Conservation (phyloP, 495 filamentous ascomycete species). For the Chaetomium cochliodes region DNA sequence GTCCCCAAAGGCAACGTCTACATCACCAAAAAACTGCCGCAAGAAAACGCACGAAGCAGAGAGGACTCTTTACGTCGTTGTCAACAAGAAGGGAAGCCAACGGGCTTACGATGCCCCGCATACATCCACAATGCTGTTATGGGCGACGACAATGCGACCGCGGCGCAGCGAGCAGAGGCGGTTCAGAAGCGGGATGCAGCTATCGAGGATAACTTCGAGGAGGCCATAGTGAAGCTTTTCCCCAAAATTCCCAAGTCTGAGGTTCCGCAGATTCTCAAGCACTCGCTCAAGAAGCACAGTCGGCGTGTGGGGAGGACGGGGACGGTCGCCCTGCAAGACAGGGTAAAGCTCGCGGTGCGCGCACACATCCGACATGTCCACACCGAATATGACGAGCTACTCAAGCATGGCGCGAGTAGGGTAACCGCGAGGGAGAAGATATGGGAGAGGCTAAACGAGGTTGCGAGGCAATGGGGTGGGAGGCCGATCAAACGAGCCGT, state of each 20-base stretch:
- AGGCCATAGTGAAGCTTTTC: conserved; percentile 32
- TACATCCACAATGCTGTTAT: conserved; percentile 32
- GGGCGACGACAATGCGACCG: conserved; percentile 30
- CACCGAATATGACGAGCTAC: conserved; percentile 39
- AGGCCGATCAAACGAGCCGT: conserved; percentile 5
- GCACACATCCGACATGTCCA: conserved; percentile 43
- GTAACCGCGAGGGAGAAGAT: conserved; percentile 27
- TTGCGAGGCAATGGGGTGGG: conserved; percentile 28
- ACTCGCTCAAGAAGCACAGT: conserved; percentile 35
- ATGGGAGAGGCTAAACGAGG: conserved; percentile 23
- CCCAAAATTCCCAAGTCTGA: conserved; percentile 30
- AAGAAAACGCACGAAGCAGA: conserved; percentile 32
- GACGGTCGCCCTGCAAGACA: conserved; percentile 31
- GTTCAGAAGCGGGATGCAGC: conserved; percentile 35
- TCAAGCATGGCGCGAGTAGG: conserved; percentile 21
- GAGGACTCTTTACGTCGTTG: conserved; percentile 38
- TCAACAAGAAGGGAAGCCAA: conserved; percentile 24
- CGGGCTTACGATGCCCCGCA: conserved; percentile 44
- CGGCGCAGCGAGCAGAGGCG: conserved; percentile 26
- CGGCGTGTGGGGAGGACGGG: conserved; percentile 39
- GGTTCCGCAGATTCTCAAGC: conserved; percentile 29
- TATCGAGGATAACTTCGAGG: conserved; percentile 30
- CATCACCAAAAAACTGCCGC: conserved; percentile 41
- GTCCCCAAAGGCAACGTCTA: conserved; percentile 43
- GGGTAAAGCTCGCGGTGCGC: conserved; percentile 37